Conservation (phyloP, 176 grass and related monocot species). For the Bolboschoenus planiculmis region DNA sequence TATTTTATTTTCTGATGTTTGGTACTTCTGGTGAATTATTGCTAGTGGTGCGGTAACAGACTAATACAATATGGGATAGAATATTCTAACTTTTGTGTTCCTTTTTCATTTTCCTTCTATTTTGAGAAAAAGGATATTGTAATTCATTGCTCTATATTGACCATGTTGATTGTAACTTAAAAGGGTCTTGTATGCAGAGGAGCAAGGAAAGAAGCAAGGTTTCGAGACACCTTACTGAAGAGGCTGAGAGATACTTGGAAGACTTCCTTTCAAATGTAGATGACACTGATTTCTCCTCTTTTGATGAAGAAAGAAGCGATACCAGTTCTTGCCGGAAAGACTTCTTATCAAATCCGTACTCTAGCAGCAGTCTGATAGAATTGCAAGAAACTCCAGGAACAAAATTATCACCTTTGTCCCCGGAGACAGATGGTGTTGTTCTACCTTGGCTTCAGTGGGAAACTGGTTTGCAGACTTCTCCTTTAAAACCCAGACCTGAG, state of each 20-base stretch:
- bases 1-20: neutral
- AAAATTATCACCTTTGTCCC: conserved; percentile 26
- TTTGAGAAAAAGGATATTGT: neutral
- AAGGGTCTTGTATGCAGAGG: conserved; percentile 48
- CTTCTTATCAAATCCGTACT: conserved; percentile 4
- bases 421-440: conserved; percentile 63
- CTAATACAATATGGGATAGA: neutral
- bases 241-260: conserved; percentile 88
- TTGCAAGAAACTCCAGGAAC: conserved; percentile 31
- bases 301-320: conserved; percentile 89
- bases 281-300: conserved; percentile 95
- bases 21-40: neutral
- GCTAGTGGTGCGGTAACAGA: neutral
- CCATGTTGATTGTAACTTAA: neutral
- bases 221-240: conserved; percentile 63
- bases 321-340: conserved; percentile 52
- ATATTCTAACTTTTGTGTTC: neutral
- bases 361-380: conserved; percentile 27
- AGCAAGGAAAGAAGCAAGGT: conserved; percentile 81
- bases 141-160: neutral
- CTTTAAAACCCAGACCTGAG: conserved; percentile 45
- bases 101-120: neutral
- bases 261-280: conserved; percentile 97
- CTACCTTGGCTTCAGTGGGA: conserved; percentile 99
- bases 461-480: conserved; percentile 56